Percentiles rank a stretch among this genome's conserved stretches.
phyloP scores from a whole-genome alignment of 148 eudicot genomes.

The Vaccinium darrowii region DNA sequence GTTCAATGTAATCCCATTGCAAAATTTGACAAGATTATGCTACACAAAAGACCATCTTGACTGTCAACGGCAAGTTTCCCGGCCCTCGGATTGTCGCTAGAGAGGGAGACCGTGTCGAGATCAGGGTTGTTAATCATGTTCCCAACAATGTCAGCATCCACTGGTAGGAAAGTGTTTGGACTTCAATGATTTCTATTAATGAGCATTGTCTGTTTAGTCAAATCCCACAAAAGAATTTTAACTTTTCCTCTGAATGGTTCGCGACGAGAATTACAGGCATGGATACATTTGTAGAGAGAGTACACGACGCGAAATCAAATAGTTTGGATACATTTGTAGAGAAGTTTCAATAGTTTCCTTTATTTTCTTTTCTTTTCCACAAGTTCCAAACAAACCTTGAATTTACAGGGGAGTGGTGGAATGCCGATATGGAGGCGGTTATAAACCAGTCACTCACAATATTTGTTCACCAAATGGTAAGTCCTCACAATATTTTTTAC shows the following conservation, averaged over 20 bases:
- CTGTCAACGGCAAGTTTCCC: constrained; percentile 69
- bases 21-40: constrained; percentile 67
- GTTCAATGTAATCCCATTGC: constrained; percentile 50
- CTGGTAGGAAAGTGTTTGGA: constrained; percentile 34
- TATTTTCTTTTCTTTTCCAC: too few species aligned
- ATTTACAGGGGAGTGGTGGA: constrained; percentile 67
- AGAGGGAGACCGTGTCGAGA: constrained; percentile 56
- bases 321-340: too few species aligned
- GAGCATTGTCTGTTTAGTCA: neutral
- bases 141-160: constrained; percentile 56
- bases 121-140: constrained; percentile 56
- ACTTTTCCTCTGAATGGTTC: neutral
- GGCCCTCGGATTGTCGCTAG: constrained; percentile 60
- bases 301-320: too few species aligned
- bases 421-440: constrained; percentile 53
- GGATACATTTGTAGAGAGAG: constrained; percentile 30
- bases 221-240: neutral
- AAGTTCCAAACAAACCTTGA: neutral
- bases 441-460: constrained; percentile 60
- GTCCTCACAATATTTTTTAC: neutral
- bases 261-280: constrained; percentile 39
- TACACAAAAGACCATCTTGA: constrained; percentile 55
- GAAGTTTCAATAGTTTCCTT: too few species aligned
- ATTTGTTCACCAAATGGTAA: constrained; percentile 51
- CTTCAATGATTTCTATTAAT: neutral